Base-by-base conservation (phyloP, 495 filamentous ascomycete genomes). In the Stereocaulon alpinum region DNA sequence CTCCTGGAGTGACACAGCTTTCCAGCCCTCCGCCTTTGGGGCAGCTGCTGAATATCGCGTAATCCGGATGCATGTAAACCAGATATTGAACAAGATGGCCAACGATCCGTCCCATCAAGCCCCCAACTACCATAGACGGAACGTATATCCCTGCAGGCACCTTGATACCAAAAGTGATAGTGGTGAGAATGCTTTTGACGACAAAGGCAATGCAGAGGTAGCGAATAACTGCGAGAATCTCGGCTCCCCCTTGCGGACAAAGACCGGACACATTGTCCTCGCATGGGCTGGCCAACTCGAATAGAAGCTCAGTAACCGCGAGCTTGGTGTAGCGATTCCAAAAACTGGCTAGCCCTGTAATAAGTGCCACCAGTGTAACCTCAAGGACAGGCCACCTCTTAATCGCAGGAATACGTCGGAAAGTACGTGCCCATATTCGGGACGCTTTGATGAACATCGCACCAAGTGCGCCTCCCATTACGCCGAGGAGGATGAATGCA, bases 391-490 rank as follows among this genome's bases (percentile, higher is more conserved):
- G 92, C 69, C 85, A 86, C 54, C 77, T 77, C 72, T 93, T 96
- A 71, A 98, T 90, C 40, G 79, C 64, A 0, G 82, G 76, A 45
- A 96, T 86, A 29, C 86, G 84, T 12, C 93, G 83, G 72, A 98
- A 97, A 0, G 86, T 88, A 52, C 82, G 78, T 4, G 91, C 93
- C 93, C 93, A 98, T 49, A 86, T 74, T 52, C 84, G 79, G 10
- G 87, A 93, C 7, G 91, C 93, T 75, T 98, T 98, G 76, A 98
- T 98, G 72, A 98, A 98, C 2, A 96, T 69, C 14, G 93, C 93
- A 32, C 93, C 93, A 3, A 82, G 74, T 17, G 85, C 85, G 50
- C 93, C 93, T 43, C 93, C 92, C 55, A 95, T 72, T 18, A 94
- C 72, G 37, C 93, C 93, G 10, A 95, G 80, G 12, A 93, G 65